phyloP scores from a whole-genome alignment of 75 land plant species.

The Selaginella tamariscina region DNA sequence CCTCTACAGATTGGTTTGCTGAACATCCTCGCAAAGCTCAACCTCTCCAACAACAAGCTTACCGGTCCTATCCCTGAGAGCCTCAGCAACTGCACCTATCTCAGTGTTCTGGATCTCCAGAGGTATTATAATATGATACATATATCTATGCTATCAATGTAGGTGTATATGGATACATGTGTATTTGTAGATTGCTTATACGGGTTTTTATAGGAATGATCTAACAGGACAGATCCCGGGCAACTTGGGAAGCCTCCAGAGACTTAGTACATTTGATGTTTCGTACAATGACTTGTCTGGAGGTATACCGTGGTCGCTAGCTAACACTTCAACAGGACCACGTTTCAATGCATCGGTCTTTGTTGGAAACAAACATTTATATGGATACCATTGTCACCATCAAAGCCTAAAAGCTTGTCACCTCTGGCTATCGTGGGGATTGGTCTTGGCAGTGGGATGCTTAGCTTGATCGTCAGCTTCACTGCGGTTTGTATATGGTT shows the following conservation, averaged over 20 bases:
- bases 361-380: conserved; percentile 51
- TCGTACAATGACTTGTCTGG: conserved; percentile 56
- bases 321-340: conserved; percentile 41
- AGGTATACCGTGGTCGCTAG: conserved; percentile 41
- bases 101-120: conserved; percentile 61
- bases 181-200: too few species aligned
- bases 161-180: too few species aligned
- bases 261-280: conserved; percentile 58
- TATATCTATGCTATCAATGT: too few species aligned
- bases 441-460: conserved; percentile 74
- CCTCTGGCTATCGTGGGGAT: conserved; percentile 75
- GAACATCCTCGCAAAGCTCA: background rate
- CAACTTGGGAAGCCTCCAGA: conserved; percentile 40
- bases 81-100: conserved; percentile 46
- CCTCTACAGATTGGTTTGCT: background rate
- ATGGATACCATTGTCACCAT: conserved; percentile 58
- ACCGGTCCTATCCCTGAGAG: conserved; percentile 17
- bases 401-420: conserved; percentile 35
- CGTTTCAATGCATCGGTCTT: conserved; percentile 60
- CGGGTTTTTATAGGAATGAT: conserved; percentile 46
- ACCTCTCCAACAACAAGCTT: background rate
- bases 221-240: conserved; percentile 58
- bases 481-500: conserved; percentile 81
- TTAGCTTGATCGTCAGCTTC: conserved; percentile 74
- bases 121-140: too few species aligned